Base-by-base conservation (phyloP, 352 stramenopile genomes). In the Globisporangium parvum region DNA sequence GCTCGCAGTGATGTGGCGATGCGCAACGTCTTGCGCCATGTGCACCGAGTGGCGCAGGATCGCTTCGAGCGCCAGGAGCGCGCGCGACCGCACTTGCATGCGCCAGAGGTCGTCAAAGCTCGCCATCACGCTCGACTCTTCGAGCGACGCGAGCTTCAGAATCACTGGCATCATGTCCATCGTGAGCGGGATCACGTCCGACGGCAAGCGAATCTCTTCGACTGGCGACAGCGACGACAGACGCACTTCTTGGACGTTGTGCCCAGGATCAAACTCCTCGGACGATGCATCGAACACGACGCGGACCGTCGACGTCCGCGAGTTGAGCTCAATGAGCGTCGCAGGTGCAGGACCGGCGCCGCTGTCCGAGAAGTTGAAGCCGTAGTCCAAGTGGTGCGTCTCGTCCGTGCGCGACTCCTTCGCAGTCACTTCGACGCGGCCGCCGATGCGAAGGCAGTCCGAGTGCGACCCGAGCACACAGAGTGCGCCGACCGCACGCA, bases 101-200 rank as follows among this genome's bases (percentile, higher is more conserved):
- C 77, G 72, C 80, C 83, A 93, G 26, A 95, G 63, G 46, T 84
- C 82, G 42, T 93, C 83, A 62, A 89, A 91, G 2, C 75, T 70
- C 2, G 67, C 67, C 48, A 90, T 67, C 4, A 87, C 66, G 37
- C 71, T 84, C 1, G 74, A 85, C 18, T 90, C 75, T 26, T 91
- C 79, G 1, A 95, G 62, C 0, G 80, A 92, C 0, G 78, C 79
- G 0, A 95, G 77, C 49, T 92, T 79, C 2, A 95, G 54, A 60
- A 95, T 90, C 1, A 91, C 75, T 1, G 80, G 85, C 70, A 95
- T 91, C 75, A 93, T 89, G 15, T 91, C 80, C 23, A 75, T 45
- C 3, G 71, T 87, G 14, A 91, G 41, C 14, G 71, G 63, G 9
- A 80, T 57, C 6, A 68, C 67, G 15, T 81, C 69, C 2, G 73